phyloP scores from a whole-genome alignment of 306 rosid species.

The Cucurbita maxima region DNA sequence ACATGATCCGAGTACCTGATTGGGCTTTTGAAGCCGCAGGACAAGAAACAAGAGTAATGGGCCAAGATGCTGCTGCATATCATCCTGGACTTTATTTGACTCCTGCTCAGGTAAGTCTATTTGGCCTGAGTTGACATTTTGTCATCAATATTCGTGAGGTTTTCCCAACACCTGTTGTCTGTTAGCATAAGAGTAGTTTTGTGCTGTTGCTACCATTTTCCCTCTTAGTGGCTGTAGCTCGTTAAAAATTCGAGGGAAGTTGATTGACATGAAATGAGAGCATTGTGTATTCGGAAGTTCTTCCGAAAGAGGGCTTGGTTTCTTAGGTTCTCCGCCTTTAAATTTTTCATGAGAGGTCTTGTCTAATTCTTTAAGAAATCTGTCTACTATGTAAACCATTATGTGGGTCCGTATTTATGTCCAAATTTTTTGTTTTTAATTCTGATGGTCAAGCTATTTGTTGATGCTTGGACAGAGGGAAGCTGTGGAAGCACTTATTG shows the following conservation, averaged over 20 bases:
- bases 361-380: neutral
- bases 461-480: slow-evolving; percentile 55
- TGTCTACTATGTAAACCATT: neutral
- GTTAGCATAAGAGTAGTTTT: neutral
- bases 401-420: neutral
- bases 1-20: slow-evolving; percentile 96
- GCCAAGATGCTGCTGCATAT: slow-evolving; percentile 82
- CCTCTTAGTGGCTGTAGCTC: neutral
- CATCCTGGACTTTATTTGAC: slow-evolving; percentile 94
- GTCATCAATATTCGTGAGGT: neutral
- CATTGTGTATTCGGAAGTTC: neutral
- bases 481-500: slow-evolving; percentile 98
- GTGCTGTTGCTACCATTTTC: neutral
- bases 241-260: neutral
- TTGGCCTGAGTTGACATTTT: neutral
- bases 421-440: neutral
- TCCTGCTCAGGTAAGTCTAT: slow-evolving; percentile 70
- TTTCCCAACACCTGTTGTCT: neutral
- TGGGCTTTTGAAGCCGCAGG: slow-evolving; percentile 99
- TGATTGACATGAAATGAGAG: neutral
- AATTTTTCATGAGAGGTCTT: neutral
- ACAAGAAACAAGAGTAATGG: slow-evolving; percentile 87
- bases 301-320: neutral
- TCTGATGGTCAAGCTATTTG: slow-evolving; percentile 14
- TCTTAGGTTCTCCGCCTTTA: neutral